Base-by-base conservation (phyloP, 306 rosid genomes). In the Cyamopsis tetragonoloba region DNA sequence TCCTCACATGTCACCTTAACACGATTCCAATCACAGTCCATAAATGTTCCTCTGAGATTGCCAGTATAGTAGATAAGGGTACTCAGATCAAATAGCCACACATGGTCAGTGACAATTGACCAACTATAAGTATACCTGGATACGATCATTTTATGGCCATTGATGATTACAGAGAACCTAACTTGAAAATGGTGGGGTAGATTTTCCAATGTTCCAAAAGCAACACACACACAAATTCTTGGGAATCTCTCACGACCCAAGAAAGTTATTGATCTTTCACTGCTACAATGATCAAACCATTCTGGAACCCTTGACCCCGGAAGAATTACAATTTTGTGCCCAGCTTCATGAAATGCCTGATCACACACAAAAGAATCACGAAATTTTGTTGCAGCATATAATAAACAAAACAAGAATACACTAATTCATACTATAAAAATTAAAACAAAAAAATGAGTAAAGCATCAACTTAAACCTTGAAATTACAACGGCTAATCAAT, bases 231-330 rank as follows among this genome's bases (percentile, higher is more conserved):
- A 18, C 22, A 44, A 41, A 69, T 41, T 4, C 1, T 6, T 3
- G 65, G 74, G 43, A 54, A 55, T 3, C 19, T 42, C 38, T 8
- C 4, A 17, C 15, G 43, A 11, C 31, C 65, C 56, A 55, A 39
- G 14, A 55, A 69, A 30, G 32, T 53, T 27, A 54, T 12, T 32
- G 44, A 39, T 17, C 55, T 41, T 55, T 20, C 74, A 11, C 19
- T 10, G 32, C 43, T 55, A 7, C 9, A 39, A 31, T 53, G 37
- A 26, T 53, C 60, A 53, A 53, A 53, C 60, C 60, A 26, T 53
- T 26, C 37, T 12, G 60, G 74, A 69, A 42, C 7, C 12, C n/a
- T 69, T 54, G 65, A 53, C n/a, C 74, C 44, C 26, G 65, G 55
- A 54, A 54, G 65, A 12, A 69, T 55, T 10, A 55, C 30, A 8